These are phyloP conservation scores for Aspergillus pseudonomiae DNA, from an alignment of 2,329 filamentous ascomycete genomes.

Conservation along the genomic window DNA sequence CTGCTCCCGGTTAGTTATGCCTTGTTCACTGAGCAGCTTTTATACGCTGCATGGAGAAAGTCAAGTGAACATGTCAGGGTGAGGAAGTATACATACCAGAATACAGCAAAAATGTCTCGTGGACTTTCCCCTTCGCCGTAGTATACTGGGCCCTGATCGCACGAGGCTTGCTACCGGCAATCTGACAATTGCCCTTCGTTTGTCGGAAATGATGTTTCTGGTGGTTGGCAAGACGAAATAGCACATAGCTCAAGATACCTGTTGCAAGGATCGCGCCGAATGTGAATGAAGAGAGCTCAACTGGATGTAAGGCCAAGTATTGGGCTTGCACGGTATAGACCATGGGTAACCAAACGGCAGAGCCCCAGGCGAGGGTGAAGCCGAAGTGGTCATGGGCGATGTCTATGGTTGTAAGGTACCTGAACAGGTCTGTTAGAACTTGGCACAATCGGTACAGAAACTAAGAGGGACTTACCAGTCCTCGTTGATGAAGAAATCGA, in stretches of 20 bases:
- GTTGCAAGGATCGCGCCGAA: not conserved
- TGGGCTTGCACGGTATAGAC: constrained; percentile 55
- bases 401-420: constrained; percentile 44
- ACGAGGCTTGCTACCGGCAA: not conserved
- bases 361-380: constrained; percentile 51
- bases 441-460: too few species aligned
- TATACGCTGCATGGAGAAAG: too few species aligned
- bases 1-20: not conserved
- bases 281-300: constrained; percentile 16
- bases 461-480: constrained; percentile 41
- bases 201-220: constrained; percentile 7
- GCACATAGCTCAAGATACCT: not conserved
- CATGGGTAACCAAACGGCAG: constrained; percentile 49
- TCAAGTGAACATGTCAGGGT: too few species aligned
- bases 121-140: constrained; percentile 40
- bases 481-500: constrained; percentile 56
- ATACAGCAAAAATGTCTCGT: constrained; percentile 44
- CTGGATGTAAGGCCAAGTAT: constrained; percentile 49
- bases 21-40: too few species aligned
- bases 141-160: constrained; percentile 5
- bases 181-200: not conserved
- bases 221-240: constrained; percentile 8
- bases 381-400: constrained; percentile 50
- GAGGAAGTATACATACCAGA: constrained; percentile 27
- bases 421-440: not conserved